Percentiles rank a stretch among this genome's conserved stretches.
phyloP scores from a whole-genome alignment of 768 basidiomycete genomes.

The Psilocybe tampanensis region DNA sequence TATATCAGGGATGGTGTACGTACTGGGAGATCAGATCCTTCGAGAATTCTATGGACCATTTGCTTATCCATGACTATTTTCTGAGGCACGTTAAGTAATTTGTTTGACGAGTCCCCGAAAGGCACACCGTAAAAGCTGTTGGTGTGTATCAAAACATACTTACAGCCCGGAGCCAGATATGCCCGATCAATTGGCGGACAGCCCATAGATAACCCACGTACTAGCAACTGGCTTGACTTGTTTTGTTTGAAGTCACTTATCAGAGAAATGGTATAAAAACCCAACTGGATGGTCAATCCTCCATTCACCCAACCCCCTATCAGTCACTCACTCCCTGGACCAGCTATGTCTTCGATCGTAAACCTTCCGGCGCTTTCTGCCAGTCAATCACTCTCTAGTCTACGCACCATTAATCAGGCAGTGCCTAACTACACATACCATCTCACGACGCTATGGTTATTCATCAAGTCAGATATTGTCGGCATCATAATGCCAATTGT shows the following conservation, averaged over 20 bases:
- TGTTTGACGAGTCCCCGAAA: too few relatives aligned
- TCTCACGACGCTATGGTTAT: not conserved
- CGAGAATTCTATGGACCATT: too few relatives aligned
- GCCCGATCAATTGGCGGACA: too few relatives aligned
- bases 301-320: not conserved
- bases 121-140: too few relatives aligned
- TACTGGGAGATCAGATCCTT: too few relatives aligned
- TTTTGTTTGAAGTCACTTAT: not conserved
- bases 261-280: not conserved
- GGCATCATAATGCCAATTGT: slow-evolving; percentile 1
- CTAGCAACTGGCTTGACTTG: not conserved
- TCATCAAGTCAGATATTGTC: not conserved
- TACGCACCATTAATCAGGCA: not conserved
- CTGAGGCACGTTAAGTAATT: too few relatives aligned
- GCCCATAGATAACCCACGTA: too few relatives aligned
- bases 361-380: not conserved
- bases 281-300: not conserved
- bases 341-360: not conserved
- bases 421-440: not conserved
- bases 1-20: too few relatives aligned
- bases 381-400: not conserved
- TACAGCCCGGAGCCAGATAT: too few relatives aligned
- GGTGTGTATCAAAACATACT: too few relatives aligned
- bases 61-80: too few relatives aligned
- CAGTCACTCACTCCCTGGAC: not conserved